Conservation (phyloP, 176 grass and related monocot species). For the Melocanna baccifera region DNA sequence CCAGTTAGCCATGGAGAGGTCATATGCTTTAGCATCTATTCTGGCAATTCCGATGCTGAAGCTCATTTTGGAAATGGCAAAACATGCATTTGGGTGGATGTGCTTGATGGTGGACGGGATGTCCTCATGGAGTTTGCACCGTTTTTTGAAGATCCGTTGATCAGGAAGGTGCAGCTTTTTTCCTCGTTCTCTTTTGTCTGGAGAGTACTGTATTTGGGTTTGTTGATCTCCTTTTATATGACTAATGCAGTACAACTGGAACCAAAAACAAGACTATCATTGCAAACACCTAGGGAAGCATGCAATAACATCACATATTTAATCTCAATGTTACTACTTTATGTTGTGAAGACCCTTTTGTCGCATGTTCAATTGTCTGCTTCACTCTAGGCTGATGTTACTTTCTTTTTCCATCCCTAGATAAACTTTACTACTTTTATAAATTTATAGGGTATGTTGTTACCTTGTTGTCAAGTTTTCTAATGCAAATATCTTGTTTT, state of each 20-base stretch:
- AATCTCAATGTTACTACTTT: slow-evolving; percentile 1
- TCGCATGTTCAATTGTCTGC: neutral
- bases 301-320: neutral
- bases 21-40: slow-evolving; percentile 96
- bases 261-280: neutral
- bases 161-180: slow-evolving; percentile 68
- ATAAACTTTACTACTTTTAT: slow-evolving; percentile 11
- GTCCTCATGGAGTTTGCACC: slow-evolving; percentile 85
- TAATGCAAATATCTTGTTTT: slow-evolving; percentile 18
- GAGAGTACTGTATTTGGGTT: neutral
- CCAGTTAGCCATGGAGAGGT: slow-evolving; percentile 88
- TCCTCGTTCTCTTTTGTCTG: slow-evolving; percentile 2
- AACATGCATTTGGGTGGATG: slow-evolving; percentile 98
- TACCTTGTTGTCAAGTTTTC: slow-evolving; percentile 24
- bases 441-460: neutral
- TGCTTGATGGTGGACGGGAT: slow-evolving; percentile 75
- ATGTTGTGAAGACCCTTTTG: neutral
- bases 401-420: neutral
- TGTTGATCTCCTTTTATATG: neutral
- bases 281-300: neutral
- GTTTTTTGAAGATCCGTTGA: slow-evolving; percentile 86
- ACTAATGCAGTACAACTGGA: slow-evolving; percentile 1
- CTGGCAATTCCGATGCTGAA: slow-evolving; percentile 46
- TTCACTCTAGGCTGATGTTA: neutral
- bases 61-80: slow-evolving; percentile 91